These are phyloP conservation scores for Ustilago curta DNA, from an alignment of 1,284 basidiomycete species.

Conservation along the genomic window DNA sequence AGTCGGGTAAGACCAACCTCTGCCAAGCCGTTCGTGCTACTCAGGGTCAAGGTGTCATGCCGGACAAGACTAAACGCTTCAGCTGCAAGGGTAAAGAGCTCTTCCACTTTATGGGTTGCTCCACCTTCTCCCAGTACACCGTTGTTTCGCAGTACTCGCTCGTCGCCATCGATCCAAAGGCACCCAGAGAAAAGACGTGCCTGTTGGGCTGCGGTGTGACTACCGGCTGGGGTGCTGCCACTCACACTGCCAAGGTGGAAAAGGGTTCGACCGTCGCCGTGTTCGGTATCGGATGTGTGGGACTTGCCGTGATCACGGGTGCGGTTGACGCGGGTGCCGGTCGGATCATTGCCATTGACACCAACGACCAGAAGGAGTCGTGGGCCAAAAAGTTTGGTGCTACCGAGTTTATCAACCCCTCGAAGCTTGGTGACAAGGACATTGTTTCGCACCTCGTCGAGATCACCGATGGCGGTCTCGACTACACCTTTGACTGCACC, in stretches of 20 bases:
- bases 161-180: constrained; percentile 84
- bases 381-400: constrained; percentile 96
- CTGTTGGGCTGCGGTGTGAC: constrained; percentile 95
- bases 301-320: constrained; percentile 82
- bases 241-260: constrained; percentile 73
- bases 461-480: constrained; percentile 94
- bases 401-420: constrained; percentile 94
- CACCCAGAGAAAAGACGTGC: constrained; percentile 93
- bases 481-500: constrained; percentile 95
- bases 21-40: constrained; percentile 81
- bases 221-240: constrained; percentile 92
- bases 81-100: constrained; percentile 87
- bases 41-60: constrained; percentile 96
- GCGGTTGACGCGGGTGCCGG: constrained; percentile 82
- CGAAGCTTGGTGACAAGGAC: constrained; percentile 74
- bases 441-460: constrained; percentile 92
- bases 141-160: constrained; percentile 98
- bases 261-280: constrained; percentile 85
- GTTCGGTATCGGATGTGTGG: constrained; percentile 96
- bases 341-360: constrained; percentile 92
- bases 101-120: constrained; percentile 97
- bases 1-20: constrained; percentile 93
- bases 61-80: constrained; percentile 91
- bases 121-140: constrained; percentile 98
- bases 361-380: constrained; percentile 80